Conservation (phyloP, 1,139 yeast species). For the Torulaspora pretoriensis region DNA sequence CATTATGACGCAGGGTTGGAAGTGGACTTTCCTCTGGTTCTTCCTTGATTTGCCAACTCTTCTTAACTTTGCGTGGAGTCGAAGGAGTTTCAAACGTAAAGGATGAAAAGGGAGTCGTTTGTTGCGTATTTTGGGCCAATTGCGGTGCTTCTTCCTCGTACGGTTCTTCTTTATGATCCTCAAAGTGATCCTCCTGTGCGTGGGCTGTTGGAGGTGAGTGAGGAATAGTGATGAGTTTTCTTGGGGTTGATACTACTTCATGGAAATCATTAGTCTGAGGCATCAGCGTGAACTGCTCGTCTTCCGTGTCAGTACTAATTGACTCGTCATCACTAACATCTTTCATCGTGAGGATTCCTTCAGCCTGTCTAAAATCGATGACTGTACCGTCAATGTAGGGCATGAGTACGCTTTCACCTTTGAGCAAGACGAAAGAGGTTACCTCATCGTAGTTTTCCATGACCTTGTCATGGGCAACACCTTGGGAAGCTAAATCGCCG, state of each 20-base stretch:
- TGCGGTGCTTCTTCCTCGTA: neutral
- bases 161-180: neutral
- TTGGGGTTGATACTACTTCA: constrained; percentile 12
- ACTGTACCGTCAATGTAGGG: constrained; percentile 53
- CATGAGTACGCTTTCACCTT: constrained; percentile 52
- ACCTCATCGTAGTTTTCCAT: constrained; percentile 20
- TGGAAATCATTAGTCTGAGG: constrained; percentile 24
- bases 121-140: neutral
- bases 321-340: constrained; percentile 23
- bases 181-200: constrained; percentile 2
- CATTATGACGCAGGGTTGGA: neutral
- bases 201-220: constrained; percentile 23
- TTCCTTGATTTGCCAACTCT: constrained; percentile 2
- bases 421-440: constrained; percentile 55
- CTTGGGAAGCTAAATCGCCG: constrained; percentile 1
- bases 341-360: constrained; percentile 16
- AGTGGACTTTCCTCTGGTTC: constrained; percentile 7
- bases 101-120: constrained; percentile 7
- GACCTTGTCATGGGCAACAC: constrained; percentile 16
- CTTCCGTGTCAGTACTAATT: constrained; percentile 38
- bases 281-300: constrained; percentile 30
- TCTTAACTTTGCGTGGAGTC: constrained; percentile 16
- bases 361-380: constrained; percentile 49
- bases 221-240: constrained; percentile 10
- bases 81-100: constrained; percentile 9